Evolutionary conservation across 164 flowering plant genomes (phyloP), one percentile per base, ranked within the genome.

Genomic region (Chimonanthus praecox): DNA sequence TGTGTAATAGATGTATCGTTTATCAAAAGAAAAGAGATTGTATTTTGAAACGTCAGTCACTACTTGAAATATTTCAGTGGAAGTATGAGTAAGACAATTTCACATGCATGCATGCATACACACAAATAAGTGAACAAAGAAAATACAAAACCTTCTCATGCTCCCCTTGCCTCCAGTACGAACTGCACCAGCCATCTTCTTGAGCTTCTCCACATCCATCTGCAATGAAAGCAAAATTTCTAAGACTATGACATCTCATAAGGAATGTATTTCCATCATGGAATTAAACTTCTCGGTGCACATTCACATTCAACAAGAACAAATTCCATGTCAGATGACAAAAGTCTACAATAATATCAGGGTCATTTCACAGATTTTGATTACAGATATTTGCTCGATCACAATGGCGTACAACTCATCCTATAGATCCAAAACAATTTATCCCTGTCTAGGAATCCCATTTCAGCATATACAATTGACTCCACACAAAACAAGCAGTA

Each of bases 121-220:
- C 33, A 33, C 33, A 13, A 58, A 58, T n/a, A 54, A 54, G 60
- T 54, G 45, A 63, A 7, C 3, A n/a, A 49, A 74, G 49, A 33
- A n/a, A 65, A 58, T 44, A 7, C 9, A 45, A 9, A 71, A 86
- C 89, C 89, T 87, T 80, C 88, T 73, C 78, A 87, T 48, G 63
- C 85, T 87, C 47, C 89, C 89, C 85, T 87, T 87, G 67, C 89
- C 89, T 73, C 89, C 87, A 63, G 88, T 87, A 76, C 88, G 86
- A 68, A 87, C 89, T 0, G 88, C 83, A 81, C 87, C 87, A 48
- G 89, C 89, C 89, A 87, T 87, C 81, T 85, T 87, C 84, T 71
- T 78, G 15, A 87, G 83, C 82, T 80, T 87, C 75, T 87, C 89
- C 76, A 82, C 77, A 84, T 87, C 81, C 89, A 87, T 87, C 89